Conservation (phyloP, 805 yeast species). For the Yarrowia sp. region DNA sequence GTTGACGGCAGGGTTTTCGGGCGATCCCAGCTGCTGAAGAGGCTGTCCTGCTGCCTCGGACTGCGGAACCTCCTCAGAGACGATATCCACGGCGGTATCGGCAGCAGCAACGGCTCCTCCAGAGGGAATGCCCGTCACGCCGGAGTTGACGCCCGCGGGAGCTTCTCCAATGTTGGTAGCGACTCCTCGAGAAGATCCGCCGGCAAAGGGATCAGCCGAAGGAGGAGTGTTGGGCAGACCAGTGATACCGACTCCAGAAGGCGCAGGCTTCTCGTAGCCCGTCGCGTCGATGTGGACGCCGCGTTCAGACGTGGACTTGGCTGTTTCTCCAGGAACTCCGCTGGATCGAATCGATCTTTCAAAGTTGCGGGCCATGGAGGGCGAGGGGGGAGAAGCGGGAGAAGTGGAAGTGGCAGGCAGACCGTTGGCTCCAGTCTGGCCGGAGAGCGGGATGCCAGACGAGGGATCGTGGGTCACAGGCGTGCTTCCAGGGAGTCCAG, state of each 20-base stretch:
- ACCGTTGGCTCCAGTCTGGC: conserved; percentile 7
- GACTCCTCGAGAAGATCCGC: not conserved
- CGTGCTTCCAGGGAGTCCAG: not conserved
- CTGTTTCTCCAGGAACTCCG: no score
- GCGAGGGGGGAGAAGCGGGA: not conserved
- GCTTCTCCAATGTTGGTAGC: not conserved
- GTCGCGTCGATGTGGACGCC: conserved; percentile 1
- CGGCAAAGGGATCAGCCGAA: no score
- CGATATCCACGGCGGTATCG: not conserved
- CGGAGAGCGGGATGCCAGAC: not conserved
- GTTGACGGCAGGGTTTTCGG: not conserved
- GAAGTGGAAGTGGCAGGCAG: not conserved
- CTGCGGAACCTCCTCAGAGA: not conserved
- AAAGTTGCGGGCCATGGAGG: not conserved
- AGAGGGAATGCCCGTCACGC: not conserved
- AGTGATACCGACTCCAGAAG: not conserved
- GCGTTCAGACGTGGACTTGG: not conserved
- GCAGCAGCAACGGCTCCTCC: not conserved
- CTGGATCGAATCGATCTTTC: not conserved
- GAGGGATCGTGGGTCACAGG: not conserved
- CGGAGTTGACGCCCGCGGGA: not conserved
- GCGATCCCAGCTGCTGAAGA: not conserved
- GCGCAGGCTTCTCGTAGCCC: not conserved
- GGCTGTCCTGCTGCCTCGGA: not conserved
- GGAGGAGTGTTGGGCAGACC: no score